A percentile compares a stretch with the other conserved stretches of the same genome.
These are phyloP conservation scores for Zygosaccharomyces sapae DNA, from an alignment of 1,139 yeast species.

Conservation along the genomic window DNA sequence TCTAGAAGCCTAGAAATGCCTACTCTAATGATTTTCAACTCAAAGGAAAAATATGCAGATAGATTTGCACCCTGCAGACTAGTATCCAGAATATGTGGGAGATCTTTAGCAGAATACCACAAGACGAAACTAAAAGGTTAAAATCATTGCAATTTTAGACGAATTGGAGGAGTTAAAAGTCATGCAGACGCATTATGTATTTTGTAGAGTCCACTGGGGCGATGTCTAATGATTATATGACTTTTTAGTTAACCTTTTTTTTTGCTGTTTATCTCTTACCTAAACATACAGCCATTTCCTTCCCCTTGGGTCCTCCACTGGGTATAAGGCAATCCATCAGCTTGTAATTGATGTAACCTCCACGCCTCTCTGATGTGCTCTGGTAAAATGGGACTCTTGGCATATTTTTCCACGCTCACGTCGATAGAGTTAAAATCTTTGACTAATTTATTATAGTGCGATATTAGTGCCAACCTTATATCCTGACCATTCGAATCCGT, in stretches of 20 bases:
- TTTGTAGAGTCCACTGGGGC: slow-evolving; percentile 39
- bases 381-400: slow-evolving; percentile 63
- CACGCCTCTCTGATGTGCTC: slow-evolving; percentile 88
- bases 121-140: slow-evolving; percentile 49
- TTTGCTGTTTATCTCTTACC: slow-evolving; percentile 36
- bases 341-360: slow-evolving; percentile 66
- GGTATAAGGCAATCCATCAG: slow-evolving; percentile 58
- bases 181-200: slow-evolving; percentile 73
- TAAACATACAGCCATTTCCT: slow-evolving; percentile 62
- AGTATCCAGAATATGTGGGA: slow-evolving; percentile 55
- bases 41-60: slow-evolving; percentile 44
- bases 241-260: neutral
- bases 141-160: slow-evolving; percentile 72
- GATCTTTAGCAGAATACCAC: slow-evolving; percentile 48
- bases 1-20: slow-evolving; percentile 73
- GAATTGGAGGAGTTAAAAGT: slow-evolving; percentile 82
- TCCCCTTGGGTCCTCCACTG: slow-evolving; percentile 77
- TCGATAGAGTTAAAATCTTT: slow-evolving; percentile 30
- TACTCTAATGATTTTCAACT: slow-evolving; percentile 49
- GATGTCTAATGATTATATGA: neutral
- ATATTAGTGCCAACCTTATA: slow-evolving; percentile 25
- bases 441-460: slow-evolving; percentile 31
- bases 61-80: slow-evolving; percentile 38
- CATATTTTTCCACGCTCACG: slow-evolving; percentile 41
- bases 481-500: slow-evolving; percentile 26